Evolutionary conservation across 768 basidiomycete species (phyloP), one percentile per base, ranked within the genome.

Genomic region (Podaxis sp.): DNA sequence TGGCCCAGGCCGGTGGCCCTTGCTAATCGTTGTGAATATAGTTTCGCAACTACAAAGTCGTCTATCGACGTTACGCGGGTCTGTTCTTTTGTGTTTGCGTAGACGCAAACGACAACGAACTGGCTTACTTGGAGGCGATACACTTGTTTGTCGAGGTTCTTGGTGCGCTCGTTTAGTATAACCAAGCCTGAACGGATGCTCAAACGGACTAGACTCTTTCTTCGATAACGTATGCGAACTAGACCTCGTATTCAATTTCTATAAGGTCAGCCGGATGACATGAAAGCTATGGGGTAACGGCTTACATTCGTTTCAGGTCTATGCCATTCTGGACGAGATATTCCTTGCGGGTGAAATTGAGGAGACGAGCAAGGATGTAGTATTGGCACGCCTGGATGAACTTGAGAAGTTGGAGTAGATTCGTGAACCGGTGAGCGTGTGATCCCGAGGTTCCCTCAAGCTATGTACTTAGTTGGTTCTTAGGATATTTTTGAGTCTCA

Each of bases 161-260:
- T 19, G 96, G 96, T 96, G 60, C 55, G 90, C 72, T 40, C 33
- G 57, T 27, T 13, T n/a, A 36, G 51, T 29, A 29, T 15, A 55
- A 63, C 51, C 63, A 36, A 47, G 27, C 29, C 47, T 29, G 56
- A 56, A 24, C 29, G 36, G 40, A 25, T 22, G 15, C 47, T 46
- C 12, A 37, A 50, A 15, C 41, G 36, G 41, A 37, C 19, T 62
- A 97, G 96, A 98, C 72, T 88, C 95, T 0, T 99, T 98, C 81
- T 99, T 99, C 70, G 95, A 98, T 72, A 98, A 99, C 68, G 97
- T 99, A 1, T 98, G 97, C 77, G 96, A 98, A 74, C 80, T 98
- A 33, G 97, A 98, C 71, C 84, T 99, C 0, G 97, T 99, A 2
- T 99, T 98, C 80, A 98, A 98, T 75, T 99, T 98, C 73, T 97